Conservation (phyloP, 805 yeast species). For the Lipomyces spencermartinsiae region DNA sequence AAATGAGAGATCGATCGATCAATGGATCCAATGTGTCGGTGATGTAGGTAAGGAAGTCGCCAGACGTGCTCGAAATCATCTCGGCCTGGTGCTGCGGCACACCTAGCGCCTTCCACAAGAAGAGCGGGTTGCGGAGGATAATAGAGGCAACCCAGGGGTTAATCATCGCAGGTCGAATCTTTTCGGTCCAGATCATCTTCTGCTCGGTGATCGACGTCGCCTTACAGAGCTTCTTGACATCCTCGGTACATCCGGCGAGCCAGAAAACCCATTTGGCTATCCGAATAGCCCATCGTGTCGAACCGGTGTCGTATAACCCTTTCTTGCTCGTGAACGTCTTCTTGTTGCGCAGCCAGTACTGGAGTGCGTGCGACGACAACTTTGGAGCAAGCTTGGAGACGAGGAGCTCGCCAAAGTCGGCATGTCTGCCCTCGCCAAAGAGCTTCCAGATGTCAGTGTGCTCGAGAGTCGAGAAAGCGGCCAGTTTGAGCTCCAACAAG, state of each 20-base stretch:
- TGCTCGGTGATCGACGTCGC: slow-evolving; percentile 69
- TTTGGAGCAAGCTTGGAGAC: slow-evolving; percentile 66
- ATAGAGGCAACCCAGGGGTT: slow-evolving; percentile 71
- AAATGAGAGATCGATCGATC: slow-evolving; percentile 64
- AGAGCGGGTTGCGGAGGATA: slow-evolving; percentile 80
- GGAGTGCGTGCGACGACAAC: slow-evolving; percentile 79
- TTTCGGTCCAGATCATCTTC: slow-evolving; percentile 63
- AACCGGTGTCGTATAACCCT: slow-evolving; percentile 82
- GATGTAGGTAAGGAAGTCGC: slow-evolving; percentile 71
- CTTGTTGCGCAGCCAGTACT: slow-evolving; percentile 77
- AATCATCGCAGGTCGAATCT: slow-evolving; percentile 71
- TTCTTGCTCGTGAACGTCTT: slow-evolving; percentile 62
- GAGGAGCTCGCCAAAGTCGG: slow-evolving; percentile 58
- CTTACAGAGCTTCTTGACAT: slow-evolving; percentile 62
- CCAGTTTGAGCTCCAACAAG: slow-evolving; percentile 76
- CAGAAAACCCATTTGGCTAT: slow-evolving; percentile 66
- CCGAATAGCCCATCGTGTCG: slow-evolving; percentile 84
- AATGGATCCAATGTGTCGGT: slow-evolving; percentile 81
- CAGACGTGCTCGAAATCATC: slow-evolving; percentile 57
- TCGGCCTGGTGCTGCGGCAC: slow-evolving; percentile 85
- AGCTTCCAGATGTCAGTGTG: slow-evolving; percentile 72
- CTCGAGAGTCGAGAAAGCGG: slow-evolving; percentile 64
- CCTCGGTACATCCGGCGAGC: slow-evolving; percentile 57
- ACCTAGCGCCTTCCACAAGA: slow-evolving; percentile 88
- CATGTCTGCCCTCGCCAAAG: slow-evolving; percentile 76